Evolutionary conservation across 805 yeast species (phyloP).

Genomic region (Priceomyces haplophilus): DNA sequence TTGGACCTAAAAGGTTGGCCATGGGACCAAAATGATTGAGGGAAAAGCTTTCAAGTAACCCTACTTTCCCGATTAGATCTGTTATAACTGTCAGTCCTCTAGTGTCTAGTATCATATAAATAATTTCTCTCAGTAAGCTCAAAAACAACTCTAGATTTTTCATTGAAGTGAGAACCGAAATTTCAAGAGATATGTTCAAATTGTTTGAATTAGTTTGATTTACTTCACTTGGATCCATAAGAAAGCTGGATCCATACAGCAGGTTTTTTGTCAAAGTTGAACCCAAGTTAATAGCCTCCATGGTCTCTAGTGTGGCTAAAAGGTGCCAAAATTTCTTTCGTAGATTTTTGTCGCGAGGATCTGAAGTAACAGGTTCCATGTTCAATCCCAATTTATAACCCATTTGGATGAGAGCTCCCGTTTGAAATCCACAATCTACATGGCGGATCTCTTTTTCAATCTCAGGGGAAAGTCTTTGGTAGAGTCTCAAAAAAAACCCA

Average conservation of each 20-base stretch:
- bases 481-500: constrained; percentile 26
- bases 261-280: constrained; percentile 25
- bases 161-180: too few relatives aligned
- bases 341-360: constrained; percentile 32
- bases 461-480: constrained; percentile 36
- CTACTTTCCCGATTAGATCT: constrained; percentile 32
- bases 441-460: constrained; percentile 40
- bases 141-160: not conserved
- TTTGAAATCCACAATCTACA: constrained; percentile 10
- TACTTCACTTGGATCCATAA: constrained; percentile 5
- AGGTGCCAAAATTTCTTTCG: constrained; percentile 56
- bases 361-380: constrained; percentile 40
- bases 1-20: constrained; percentile 14
- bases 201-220: too few relatives aligned
- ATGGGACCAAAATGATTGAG: constrained; percentile 27
- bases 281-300: constrained; percentile 44
- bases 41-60: constrained; percentile 34
- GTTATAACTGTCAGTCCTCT: constrained; percentile 34
- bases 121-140: not conserved
- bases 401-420: constrained; percentile 33
- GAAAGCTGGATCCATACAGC: too few relatives aligned
- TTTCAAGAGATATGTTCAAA: too few relatives aligned
- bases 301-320: constrained; percentile 41
- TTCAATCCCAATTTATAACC: constrained; percentile 38
- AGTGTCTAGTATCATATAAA: constrained; percentile 35